Conservation (phyloP, 148 eudicot species). For the Rhododendron ovatum region DNA sequence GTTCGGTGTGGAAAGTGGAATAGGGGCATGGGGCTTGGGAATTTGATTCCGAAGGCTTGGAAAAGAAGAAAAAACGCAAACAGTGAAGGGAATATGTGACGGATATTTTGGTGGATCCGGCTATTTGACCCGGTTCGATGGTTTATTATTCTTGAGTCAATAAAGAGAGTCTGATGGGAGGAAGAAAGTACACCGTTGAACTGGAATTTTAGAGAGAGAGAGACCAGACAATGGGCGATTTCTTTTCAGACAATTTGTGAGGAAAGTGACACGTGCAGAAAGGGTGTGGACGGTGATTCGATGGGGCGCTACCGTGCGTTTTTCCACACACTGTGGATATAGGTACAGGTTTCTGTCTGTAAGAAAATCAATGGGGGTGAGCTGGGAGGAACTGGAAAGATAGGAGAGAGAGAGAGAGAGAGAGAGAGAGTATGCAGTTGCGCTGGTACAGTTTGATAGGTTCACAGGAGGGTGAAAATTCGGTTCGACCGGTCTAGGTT, state of each 20-base stretch:
- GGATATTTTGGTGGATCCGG: not conserved
- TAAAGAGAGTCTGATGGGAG: not conserved
- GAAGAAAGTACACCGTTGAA: not conserved
- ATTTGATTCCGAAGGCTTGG: conserved; percentile 2
- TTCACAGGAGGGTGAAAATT: too few relatives aligned
- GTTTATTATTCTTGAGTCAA: conserved; percentile 4
- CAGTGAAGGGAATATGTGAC: conserved; percentile 1
- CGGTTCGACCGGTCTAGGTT: too few relatives aligned
- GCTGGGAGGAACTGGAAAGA: not conserved
- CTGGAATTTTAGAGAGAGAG: not conserved
- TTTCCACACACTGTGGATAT: conserved; percentile 1
- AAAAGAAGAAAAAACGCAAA: not conserved
- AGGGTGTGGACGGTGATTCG: not conserved
- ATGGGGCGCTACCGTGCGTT: not conserved
- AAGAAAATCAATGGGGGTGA: not conserved
- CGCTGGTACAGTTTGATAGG: not conserved
- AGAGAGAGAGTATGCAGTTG: too few relatives aligned
- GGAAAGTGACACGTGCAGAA: not conserved
- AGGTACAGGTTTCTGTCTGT: not conserved
- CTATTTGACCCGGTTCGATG: not conserved
- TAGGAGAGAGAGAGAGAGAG: not conserved
- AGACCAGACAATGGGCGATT: not conserved
- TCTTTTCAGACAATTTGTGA: not conserved
- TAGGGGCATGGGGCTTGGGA: not conserved
- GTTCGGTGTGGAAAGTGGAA: not conserved